Percentiles rank a stretch among this genome's conserved stretches.
These are phyloP conservation scores for Hypoxylon sp. DNA, from an alignment of 2,329 filamentous ascomycete species.

Conservation along the genomic window DNA sequence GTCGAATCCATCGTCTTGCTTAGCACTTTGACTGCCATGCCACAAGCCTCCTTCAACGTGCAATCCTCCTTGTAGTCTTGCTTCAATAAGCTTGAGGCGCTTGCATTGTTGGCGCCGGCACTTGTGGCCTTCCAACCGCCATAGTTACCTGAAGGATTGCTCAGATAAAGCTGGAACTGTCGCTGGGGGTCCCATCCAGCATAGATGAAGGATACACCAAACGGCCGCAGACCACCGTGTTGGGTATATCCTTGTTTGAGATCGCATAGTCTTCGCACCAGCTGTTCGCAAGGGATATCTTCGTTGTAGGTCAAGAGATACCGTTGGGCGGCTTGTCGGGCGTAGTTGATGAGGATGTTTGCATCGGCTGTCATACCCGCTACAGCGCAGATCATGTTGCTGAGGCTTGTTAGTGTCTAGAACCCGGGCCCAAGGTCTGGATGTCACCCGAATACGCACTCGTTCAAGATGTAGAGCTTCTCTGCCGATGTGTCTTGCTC, in stretches of 20 bases:
- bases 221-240: constrained; percentile 96
- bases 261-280: constrained; percentile 95
- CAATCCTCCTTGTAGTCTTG: constrained; percentile 99
- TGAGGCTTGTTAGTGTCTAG: constrained; percentile 55
- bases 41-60: constrained; percentile 94
- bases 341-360: constrained; percentile 99
- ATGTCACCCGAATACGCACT: constrained; percentile 69
- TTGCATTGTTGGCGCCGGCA: constrained; percentile 97
- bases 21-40: constrained; percentile 96
- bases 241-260: constrained; percentile 99
- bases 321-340: constrained; percentile 93
- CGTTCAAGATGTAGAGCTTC: constrained; percentile 99
- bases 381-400: constrained; percentile 99
- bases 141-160: constrained; percentile 98
- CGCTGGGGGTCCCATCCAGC: constrained; percentile 96
- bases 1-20: constrained; percentile 99
- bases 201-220: constrained; percentile 99
- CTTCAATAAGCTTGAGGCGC: constrained; percentile 95
- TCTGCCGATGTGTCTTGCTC: constrained; percentile 99
- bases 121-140: constrained; percentile 99
- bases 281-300: constrained; percentile 99
- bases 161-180: constrained; percentile 99
- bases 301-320: constrained; percentile 99
- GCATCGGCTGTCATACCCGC: constrained; percentile 99
- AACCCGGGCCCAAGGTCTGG: background rate